These are phyloP conservation scores for Phialophora macrospora DNA, from an alignment of 2,329 filamentous ascomycete species.

Conservation along the genomic window DNA sequence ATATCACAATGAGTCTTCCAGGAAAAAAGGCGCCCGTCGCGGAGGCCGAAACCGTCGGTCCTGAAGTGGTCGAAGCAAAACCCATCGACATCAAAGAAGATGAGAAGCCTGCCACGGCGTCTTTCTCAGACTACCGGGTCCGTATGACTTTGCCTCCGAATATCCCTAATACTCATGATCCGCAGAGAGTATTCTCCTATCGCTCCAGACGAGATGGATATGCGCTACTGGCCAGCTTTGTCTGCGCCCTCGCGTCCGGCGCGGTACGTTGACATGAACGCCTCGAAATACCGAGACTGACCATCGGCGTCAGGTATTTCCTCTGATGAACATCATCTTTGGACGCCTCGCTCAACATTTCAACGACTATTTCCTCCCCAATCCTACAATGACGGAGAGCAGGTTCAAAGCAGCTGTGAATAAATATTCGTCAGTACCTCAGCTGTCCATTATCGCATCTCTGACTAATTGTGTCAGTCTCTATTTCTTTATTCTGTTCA, in stretches of 20 bases:
- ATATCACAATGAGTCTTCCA: constrained; percentile 18
- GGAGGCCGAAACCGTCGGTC: constrained; percentile 14
- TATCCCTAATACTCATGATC: constrained; percentile 13
- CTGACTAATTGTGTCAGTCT: constrained; percentile 42
- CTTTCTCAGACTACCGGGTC: constrained; percentile 40
- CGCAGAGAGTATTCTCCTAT: constrained; percentile 40
- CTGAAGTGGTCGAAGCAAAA: constrained; percentile 19
- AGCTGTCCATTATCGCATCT: neutral
- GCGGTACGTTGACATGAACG: constrained; percentile 24
- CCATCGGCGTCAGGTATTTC: constrained; percentile 25
- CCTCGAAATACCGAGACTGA: neutral
- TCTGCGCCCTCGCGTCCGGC: constrained; percentile 36
- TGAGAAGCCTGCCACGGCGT: constrained; percentile 31
- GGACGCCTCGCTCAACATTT: constrained; percentile 62
- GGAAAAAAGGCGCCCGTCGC: constrained; percentile 15
- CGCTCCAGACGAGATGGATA: constrained; percentile 33
- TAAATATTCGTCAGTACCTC: constrained; percentile 45
- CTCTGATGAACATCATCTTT: constrained; percentile 64
- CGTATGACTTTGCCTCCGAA: constrained; percentile 6
- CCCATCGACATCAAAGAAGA: constrained; percentile 22
- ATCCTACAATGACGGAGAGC: constrained; percentile 49
- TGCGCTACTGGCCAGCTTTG: constrained; percentile 32
- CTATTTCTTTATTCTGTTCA: constrained; percentile 61
- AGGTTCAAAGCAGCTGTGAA: constrained; percentile 59
- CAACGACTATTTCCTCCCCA: constrained; percentile 60